A percentile compares a stretch with the other conserved stretches of the same genome.
phyloP scores from a whole-genome alignment of 176 grass and related monocot genomes.

The Triticum urartu region DNA sequence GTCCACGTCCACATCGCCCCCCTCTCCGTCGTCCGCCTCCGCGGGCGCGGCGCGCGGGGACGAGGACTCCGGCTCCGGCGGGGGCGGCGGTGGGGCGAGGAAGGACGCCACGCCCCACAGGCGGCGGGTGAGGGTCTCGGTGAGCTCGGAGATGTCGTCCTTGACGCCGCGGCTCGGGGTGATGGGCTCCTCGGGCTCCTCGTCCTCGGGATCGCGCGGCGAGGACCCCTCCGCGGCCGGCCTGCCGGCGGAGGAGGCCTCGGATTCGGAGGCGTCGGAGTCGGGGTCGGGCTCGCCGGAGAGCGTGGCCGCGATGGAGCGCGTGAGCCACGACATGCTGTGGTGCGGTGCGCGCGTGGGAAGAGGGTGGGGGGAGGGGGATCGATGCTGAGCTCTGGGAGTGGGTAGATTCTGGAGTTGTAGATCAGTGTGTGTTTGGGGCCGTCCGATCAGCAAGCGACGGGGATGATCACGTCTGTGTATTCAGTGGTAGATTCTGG shows the following conservation, averaged over 20 bases:
- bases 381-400: background rate
- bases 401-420: conserved; percentile 1
- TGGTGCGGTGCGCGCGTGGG: background rate
- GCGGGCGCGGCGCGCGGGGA: conserved; percentile 1
- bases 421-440: background rate
- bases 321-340: conserved; percentile 63
- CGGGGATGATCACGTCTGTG: background rate
- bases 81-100: conserved; percentile 36
- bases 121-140: conserved; percentile 61
- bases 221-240: background rate
- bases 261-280: conserved; percentile 16
- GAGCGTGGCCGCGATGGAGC: conserved; percentile 59
- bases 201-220: conserved; percentile 5
- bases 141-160: conserved; percentile 74
- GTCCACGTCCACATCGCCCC: background rate
- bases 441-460: background rate
- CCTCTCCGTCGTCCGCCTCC: background rate
- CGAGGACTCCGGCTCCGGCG: background rate
- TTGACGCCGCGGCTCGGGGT: conserved; percentile 56
- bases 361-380: background rate
- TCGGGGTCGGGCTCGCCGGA: conserved; percentile 37
- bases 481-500: background rate
- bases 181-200: conserved; percentile 40
- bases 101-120: conserved; percentile 78
- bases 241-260: background rate